Evolutionary conservation across 345 rosid genomes (phyloP), one percentile per base, ranked within the genome.

Genomic region (Stellera chamaejasme): DNA sequence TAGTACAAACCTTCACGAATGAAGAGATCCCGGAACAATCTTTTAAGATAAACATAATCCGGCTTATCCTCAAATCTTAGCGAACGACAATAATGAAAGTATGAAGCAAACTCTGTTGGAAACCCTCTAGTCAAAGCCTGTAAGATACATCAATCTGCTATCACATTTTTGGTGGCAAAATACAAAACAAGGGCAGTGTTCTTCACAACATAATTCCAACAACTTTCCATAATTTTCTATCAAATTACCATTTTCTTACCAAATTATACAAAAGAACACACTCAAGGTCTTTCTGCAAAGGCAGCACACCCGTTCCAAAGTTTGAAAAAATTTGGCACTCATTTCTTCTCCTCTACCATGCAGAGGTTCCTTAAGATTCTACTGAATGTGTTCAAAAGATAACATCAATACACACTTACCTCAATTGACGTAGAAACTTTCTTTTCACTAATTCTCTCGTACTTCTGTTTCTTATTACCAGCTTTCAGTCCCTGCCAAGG

Each of bases 401-500:
- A 32, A 45, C 46, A 45, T 25, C 9, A 45, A n/a, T 32, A 26
- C 11, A 45, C 27, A 50, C 66, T 69, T 39, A 76, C 81, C 83
- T 90, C 72, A 77, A 73, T 73, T 39, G 97, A 73, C 39, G 97
- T 93, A 65, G 97, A 85, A 15, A 89, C 97, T 79, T 93, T 93
- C 77, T 93, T 93, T 69, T 93, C 99, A 64, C 99, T 87, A 59
- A 93, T 93, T 77, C 82, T 90, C 69, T 93, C 99, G 43, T 93
- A 93, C 71, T 90, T 90, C 66, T 93, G 99, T 69, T 93, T 93
- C 80, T 93, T 93, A 42, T 80, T 93, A 69, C 99, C 99, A 45
- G 99, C 97, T 76, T 87, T 89, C 50, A 93, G 73, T 64, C 99
- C 99, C 76, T 93, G 99, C 99, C 99, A 93, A 23, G 99, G 99